phyloP scores from a whole-genome alignment of 306 rosid species.

The Purshia tridentata region DNA sequence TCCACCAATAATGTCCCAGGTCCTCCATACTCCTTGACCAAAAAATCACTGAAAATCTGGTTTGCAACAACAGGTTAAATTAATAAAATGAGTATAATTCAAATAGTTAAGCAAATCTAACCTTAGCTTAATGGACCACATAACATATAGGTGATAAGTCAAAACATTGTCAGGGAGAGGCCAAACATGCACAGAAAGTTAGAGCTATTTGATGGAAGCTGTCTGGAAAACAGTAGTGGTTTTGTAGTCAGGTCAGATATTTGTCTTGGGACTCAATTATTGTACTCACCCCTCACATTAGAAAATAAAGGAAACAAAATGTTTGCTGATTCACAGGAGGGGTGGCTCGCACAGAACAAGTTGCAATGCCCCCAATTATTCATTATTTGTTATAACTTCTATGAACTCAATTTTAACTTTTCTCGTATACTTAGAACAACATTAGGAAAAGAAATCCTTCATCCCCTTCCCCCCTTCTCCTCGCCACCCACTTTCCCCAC shows the following conservation, averaged over 20 bases:
- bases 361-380: conserved; percentile 1
- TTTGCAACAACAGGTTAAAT: conserved; percentile 26
- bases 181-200: conserved; percentile 43
- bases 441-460: conserved; percentile 1
- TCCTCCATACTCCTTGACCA: conserved; percentile 52
- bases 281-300: conserved; percentile 22
- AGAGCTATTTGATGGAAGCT: conserved; percentile 36
- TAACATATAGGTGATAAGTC: conserved; percentile 31
- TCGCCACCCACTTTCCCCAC: no score
- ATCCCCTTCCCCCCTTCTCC: background rate
- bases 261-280: conserved; percentile 34
- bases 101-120: conserved; percentile 32
- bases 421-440: background rate
- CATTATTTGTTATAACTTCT: background rate
- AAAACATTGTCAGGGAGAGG: conserved; percentile 38
- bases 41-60: conserved; percentile 59
- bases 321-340: conserved; percentile 15
- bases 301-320: conserved; percentile 17
- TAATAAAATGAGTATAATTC: conserved; percentile 18
- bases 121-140: conserved; percentile 35
- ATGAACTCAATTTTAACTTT: conserved; percentile 3
- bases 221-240: conserved; percentile 31
- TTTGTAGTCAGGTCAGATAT: conserved; percentile 24
- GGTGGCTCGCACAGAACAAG: background rate
- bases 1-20: conserved; percentile 60